Conservation (phyloP, 1,139 yeast genomes). For the Zygosaccharomyces sapae region DNA sequence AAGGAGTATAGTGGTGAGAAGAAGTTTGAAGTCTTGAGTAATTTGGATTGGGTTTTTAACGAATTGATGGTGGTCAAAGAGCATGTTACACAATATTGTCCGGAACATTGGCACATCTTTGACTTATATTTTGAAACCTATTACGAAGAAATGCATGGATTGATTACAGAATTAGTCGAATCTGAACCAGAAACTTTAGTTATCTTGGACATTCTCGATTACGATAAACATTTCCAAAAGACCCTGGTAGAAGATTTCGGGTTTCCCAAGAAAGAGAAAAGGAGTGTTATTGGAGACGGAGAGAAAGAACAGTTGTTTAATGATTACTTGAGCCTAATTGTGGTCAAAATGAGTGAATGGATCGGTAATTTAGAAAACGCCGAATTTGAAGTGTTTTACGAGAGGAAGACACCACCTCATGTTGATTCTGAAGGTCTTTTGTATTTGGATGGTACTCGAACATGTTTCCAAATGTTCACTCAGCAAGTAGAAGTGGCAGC, state of each 20-base stretch:
- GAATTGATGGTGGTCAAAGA: slow-evolving; percentile 66
- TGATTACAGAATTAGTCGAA: slow-evolving; percentile 59
- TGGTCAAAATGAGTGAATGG: slow-evolving; percentile 79
- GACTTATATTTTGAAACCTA: slow-evolving; percentile 61
- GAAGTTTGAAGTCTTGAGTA: slow-evolving; percentile 58
- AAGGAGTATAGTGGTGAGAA: slow-evolving; percentile 50
- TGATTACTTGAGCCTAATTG: slow-evolving; percentile 68
- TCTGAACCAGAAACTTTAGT: slow-evolving; percentile 71
- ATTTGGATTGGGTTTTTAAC: slow-evolving; percentile 78
- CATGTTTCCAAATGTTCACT: slow-evolving; percentile 74
- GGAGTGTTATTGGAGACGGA: slow-evolving; percentile 64
- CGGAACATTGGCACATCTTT: slow-evolving; percentile 66
- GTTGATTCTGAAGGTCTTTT: slow-evolving; percentile 58
- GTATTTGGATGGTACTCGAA: slow-evolving; percentile 67
- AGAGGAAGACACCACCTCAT: slow-evolving; percentile 70
- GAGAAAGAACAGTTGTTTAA: slow-evolving; percentile 57
- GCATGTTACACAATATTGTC: slow-evolving; percentile 59
- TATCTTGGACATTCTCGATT: slow-evolving; percentile 61
- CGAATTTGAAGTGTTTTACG: slow-evolving; percentile 58
- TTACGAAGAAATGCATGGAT: slow-evolving; percentile 59
- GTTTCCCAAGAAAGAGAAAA: slow-evolving; percentile 44
- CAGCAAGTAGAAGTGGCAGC: slow-evolving; percentile 94
- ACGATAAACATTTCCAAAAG: slow-evolving; percentile 63
- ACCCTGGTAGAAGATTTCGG: slow-evolving; percentile 48
- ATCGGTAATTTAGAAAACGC: slow-evolving; percentile 58